phyloP scores from a whole-genome alignment of 257 asterid genomes.

The Phtheirospermum japonicum region DNA sequence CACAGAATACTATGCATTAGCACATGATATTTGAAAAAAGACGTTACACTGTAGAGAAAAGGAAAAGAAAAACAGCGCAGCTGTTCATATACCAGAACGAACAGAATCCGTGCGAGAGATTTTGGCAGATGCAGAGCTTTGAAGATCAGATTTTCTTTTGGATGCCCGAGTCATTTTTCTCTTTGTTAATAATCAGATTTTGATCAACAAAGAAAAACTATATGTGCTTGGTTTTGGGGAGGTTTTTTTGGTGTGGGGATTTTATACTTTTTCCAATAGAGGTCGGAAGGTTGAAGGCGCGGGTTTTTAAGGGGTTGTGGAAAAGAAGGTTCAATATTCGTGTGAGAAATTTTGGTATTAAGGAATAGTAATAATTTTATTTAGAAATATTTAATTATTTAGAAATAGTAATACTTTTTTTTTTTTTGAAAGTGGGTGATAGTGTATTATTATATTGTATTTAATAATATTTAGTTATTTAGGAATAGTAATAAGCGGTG shows the following conservation, averaged over 20 bases:
- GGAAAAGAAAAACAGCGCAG: neutral
- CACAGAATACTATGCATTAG: constrained; percentile 2
- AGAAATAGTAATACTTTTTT: too few relatives aligned
- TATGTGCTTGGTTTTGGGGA: constrained; percentile 28
- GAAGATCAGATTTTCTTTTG: constrained; percentile 65
- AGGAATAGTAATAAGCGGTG: too few relatives aligned
- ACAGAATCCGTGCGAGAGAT: constrained; percentile 43
- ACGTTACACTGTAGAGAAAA: neutral
- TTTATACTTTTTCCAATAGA: constrained; percentile 20
- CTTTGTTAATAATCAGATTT: neutral
- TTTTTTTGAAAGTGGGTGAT: too few relatives aligned
- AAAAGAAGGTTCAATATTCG: neutral
- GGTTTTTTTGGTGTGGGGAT: constrained; percentile 27
- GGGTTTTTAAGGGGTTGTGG: neutral
- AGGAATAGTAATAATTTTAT: too few relatives aligned
- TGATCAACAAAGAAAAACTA: neutral
- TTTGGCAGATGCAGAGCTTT: constrained; percentile 45
- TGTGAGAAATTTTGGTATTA: too few relatives aligned
- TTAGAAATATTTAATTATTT: too few relatives aligned
- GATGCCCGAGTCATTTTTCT: constrained; percentile 58
- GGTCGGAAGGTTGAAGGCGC: neutral
- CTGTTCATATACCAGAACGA: constrained; percentile 46
- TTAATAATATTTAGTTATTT: too few relatives aligned
- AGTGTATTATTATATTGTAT: too few relatives aligned
- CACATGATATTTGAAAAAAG: neutral